Base-by-base conservation (phyloP, 371 early-diverging fungal species). In the Smittium culicis region DNA sequence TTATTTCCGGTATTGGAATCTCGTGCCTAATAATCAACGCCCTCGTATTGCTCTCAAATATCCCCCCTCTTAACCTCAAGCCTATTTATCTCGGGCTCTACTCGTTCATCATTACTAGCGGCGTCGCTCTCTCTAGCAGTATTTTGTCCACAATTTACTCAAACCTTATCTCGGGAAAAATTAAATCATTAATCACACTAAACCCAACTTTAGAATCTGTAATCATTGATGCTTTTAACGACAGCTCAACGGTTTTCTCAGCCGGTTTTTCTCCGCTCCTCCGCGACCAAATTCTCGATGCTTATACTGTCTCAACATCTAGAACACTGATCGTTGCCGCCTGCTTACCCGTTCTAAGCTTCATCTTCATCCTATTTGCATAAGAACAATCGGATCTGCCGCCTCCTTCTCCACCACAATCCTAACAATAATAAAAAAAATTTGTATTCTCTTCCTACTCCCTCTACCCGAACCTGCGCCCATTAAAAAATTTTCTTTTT, bases 1-100 rank as follows among this genome's bases (percentile, higher is more conserved):
- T 64, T 35, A 35, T 64, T 24, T 29, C 65, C 14, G 65, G 65
- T 3, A 24, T 64, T 45, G 65, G 65, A 14, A 54, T 64, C 54
- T 35, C 25, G 33, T 24, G 34, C 45, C 5, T 64, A 1, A 20
- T 24, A 35, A 2, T 64, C 1, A 35, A 27, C 2, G 2, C 65
- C 1, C 2, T 64, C n/a, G 30, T 64, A 14, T 35, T 45, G n/a
- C 16, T 64, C 2, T 34, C 34, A 1, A 17, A 29, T 16, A 45
- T 11, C 35, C 27, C 65, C 11, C 54, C 54, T 14, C 1, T 5
- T 16, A 2, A 32, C 8, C 54, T 35, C 1, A 64, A 30, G 25
- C 34, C 29, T 27, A 24, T 29, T 24, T 64, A 64, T 34, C n/a
- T 64, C 25, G 28, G 65, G 3, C 35, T 64, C 11, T 64, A 16